These are phyloP conservation scores for Eucalyptus sp. DNA, from an alignment of 345 rosid species.

Conservation along the genomic window DNA sequence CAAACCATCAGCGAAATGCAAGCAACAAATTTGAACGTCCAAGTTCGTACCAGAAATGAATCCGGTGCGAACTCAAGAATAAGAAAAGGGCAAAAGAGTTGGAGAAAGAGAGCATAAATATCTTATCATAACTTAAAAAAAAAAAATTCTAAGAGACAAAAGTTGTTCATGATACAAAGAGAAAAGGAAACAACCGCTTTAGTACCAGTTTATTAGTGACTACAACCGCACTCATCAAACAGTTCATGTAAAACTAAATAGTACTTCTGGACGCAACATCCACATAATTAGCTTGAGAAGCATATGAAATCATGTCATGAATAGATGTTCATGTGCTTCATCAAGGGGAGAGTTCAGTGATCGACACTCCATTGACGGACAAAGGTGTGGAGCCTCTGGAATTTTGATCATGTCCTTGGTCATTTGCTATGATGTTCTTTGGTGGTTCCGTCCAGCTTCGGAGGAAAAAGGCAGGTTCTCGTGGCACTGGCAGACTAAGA, in stretches of 20 bases:
- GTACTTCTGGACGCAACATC: background rate
- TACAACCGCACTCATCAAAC: background rate
- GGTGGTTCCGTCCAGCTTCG: background rate
- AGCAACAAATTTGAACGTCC: no score
- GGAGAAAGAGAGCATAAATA: no score
- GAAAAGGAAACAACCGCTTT: no score
- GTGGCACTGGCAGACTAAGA: slow-evolving; percentile 22
- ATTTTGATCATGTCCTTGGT: background rate
- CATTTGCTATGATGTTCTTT: background rate
- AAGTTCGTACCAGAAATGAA: no score
- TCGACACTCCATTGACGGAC: background rate
- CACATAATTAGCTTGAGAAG: background rate
- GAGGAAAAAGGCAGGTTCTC: slow-evolving; percentile 24
- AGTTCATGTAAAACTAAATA: background rate
- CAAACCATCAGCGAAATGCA: no score
- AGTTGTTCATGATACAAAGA: no score
- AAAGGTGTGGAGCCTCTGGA: background rate
- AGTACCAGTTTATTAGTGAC: no score
- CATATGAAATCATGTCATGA: background rate
- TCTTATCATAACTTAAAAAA: no score
- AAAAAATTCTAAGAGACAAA: no score
- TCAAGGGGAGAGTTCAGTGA: background rate
- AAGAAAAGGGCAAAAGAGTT: no score
- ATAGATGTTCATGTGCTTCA: background rate
- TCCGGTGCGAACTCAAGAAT: no score